Evolutionary conservation across 768 basidiomycete genomes (phyloP).

Genomic region (Cubamyces lactineus): DNA sequence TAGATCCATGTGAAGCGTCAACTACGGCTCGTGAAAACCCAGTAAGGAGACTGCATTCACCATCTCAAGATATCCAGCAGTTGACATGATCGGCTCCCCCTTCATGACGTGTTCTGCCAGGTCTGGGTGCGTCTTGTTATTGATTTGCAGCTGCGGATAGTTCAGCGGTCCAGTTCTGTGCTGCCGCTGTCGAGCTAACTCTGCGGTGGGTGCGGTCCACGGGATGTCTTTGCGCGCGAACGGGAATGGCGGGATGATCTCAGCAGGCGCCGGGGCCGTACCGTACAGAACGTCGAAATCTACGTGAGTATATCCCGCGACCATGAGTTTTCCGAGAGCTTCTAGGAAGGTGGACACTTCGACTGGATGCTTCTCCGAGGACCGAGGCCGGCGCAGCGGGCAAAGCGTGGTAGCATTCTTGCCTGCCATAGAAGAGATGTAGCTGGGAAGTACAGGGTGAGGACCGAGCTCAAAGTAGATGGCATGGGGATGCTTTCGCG

Average conservation of each 20-base stretch:
- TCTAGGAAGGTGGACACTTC: constrained; percentile 36
- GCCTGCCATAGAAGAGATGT: constrained; percentile 33
- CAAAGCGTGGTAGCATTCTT: constrained; percentile 29
- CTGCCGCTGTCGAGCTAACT: constrained; percentile 28
- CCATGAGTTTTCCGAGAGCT: constrained; percentile 35
- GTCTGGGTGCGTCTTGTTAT: constrained; percentile 41
- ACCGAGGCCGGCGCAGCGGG: constrained; percentile 36
- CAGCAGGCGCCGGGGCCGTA: neutral
- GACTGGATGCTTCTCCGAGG: constrained; percentile 9
- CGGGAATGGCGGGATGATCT: constrained; percentile 33
- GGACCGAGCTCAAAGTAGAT: constrained; percentile 44
- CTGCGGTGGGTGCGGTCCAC: constrained; percentile 23
- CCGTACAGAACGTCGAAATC: constrained; percentile 39
- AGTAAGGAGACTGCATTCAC: constrained; percentile 25
- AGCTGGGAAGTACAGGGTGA: constrained; percentile 44
- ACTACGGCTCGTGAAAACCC: too few species aligned
- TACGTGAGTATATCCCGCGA: constrained; percentile 36
- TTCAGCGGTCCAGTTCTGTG: constrained; percentile 42
- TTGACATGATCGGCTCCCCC: constrained; percentile 50
- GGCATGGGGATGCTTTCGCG: constrained; percentile 25
- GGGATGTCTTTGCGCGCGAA: constrained; percentile 36
- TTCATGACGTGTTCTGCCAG: constrained; percentile 49
- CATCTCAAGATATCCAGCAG: constrained; percentile 47
- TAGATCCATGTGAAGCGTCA: constrained; percentile 11
- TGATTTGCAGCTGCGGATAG: constrained; percentile 40